A percentile compares a stretch with the other conserved stretches of the same genome.
phyloP scores from a whole-genome alignment of 345 rosid genomes.

The Populus davidiana region DNA sequence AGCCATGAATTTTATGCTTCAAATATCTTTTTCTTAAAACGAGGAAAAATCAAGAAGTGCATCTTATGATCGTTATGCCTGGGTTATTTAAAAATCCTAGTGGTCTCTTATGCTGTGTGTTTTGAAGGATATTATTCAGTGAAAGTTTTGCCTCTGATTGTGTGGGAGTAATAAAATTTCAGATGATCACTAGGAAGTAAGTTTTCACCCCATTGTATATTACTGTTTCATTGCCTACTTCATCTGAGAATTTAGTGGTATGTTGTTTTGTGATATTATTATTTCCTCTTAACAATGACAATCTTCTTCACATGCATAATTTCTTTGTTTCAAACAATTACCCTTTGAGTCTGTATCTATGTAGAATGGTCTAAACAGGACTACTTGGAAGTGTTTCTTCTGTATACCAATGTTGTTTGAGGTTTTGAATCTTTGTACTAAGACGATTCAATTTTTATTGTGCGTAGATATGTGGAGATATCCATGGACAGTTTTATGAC shows the following conservation, averaged over 20 bases:
- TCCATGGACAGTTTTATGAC: conserved; percentile 97
- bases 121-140: not conserved
- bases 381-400: not conserved
- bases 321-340: not conserved
- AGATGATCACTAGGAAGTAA: not conserved
- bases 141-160: not conserved
- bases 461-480: conserved; percentile 87
- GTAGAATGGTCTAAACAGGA: not conserved
- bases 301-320: not conserved
- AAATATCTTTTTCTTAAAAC: not conserved
- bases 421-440: not conserved
- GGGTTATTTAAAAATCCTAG: not conserved
- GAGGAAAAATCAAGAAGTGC: not conserved
- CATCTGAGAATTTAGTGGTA: not conserved
- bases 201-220: not conserved
- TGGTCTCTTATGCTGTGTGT: not conserved
- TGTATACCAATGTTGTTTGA: not conserved
- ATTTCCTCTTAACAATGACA: not conserved
- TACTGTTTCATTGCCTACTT: not conserved
- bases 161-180: not conserved
- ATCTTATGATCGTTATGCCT: not conserved
- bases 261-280: not conserved
- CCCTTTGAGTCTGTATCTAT: not conserved
- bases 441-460: not conserved
- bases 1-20: not conserved